A percentile compares a stretch with the other conserved stretches of the same genome.
These are phyloP conservation scores for Fonsecaea nubica DNA, from an alignment of 2,329 filamentous ascomycete genomes.

Conservation along the genomic window DNA sequence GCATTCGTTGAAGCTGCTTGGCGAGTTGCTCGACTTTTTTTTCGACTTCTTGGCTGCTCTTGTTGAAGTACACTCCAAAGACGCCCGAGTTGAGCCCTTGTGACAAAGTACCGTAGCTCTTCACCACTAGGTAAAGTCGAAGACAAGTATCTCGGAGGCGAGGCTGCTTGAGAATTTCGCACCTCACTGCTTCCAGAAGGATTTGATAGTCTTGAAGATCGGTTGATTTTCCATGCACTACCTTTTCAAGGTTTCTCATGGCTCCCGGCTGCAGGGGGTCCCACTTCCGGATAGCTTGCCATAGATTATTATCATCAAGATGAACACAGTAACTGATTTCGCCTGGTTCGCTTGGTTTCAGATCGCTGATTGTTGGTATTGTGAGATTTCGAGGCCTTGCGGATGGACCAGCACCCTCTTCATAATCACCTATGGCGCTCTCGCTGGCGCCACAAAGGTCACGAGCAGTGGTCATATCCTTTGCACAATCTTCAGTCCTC, in stretches of 20 bases:
- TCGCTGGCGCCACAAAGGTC: background rate
- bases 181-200: conserved; percentile 20
- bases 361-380: background rate
- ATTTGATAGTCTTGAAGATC: conserved; percentile 9
- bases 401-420: background rate
- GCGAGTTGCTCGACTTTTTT: background rate
- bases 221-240: background rate
- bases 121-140: conserved; percentile 18
- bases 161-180: background rate
- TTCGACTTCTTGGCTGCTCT: background rate
- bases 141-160: background rate
- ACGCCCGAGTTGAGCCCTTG: background rate
- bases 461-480: background rate
- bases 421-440: background rate
- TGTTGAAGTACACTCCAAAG: background rate
- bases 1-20: background rate
- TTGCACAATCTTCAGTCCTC: background rate
- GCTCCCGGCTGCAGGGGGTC: background rate
- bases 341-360: background rate
- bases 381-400: background rate
- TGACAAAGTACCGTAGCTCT: background rate
- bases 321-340: background rate
- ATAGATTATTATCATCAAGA: background rate
- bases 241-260: background rate
- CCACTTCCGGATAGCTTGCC: background rate